phyloP scores from a whole-genome alignment of 176 grass and related monocot genomes.

The Oryza meyeriana region DNA sequence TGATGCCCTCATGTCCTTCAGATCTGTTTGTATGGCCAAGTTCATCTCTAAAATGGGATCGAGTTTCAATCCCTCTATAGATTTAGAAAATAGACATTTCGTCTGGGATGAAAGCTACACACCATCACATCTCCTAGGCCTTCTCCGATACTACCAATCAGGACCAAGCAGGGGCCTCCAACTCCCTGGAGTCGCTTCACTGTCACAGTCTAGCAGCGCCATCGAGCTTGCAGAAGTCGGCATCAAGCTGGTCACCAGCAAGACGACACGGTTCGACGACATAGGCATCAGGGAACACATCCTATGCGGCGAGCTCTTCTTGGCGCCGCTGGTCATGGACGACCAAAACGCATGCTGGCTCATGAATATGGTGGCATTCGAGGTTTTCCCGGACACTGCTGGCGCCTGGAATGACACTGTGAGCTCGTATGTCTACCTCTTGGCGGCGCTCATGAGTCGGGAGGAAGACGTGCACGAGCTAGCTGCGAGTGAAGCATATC shows the following conservation, averaged over 20 bases:
- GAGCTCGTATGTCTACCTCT: not conserved
- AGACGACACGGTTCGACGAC: not conserved
- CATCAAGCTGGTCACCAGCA: not conserved
- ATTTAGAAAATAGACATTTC: too few relatives aligned
- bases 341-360: not conserved
- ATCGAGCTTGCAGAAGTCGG: not conserved
- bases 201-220: not conserved
- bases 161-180: not conserved
- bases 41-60: too few relatives aligned
- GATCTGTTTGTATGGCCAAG: too few relatives aligned
- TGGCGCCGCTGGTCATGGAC: not conserved
- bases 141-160: not conserved
- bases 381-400: too few relatives aligned
- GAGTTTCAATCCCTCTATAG: too few relatives aligned
- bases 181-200: too few relatives aligned
- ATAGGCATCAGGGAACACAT: not conserved
- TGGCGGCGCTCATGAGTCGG: not conserved
- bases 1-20: too few relatives aligned
- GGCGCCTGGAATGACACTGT: too few relatives aligned
- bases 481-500: not conserved
- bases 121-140: not conserved
- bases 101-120: too few relatives aligned
- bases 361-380: not conserved
- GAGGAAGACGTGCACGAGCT: constrained; percentile 8
- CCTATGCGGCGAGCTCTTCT: not conserved